Evolutionary conservation across 192 early-diverging fungal species (phyloP).

Genomic region (Backusella mclennaniae): DNA sequence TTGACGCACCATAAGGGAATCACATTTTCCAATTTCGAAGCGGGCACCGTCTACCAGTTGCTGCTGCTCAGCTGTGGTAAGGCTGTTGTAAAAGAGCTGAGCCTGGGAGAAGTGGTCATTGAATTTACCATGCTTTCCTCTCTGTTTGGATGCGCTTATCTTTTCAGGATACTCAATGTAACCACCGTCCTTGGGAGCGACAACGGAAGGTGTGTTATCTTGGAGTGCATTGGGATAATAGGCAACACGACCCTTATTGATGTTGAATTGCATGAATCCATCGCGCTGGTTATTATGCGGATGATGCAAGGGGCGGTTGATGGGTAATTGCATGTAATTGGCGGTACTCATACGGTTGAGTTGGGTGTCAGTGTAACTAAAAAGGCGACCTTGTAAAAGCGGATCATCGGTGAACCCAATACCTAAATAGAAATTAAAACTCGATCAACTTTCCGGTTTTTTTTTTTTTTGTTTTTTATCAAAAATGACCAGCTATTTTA

Average conservation of each 20-base stretch:
- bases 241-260: slow-evolving; percentile 29
- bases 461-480: too few species aligned
- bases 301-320: slow-evolving; percentile 39
- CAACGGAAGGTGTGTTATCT: slow-evolving; percentile 7
- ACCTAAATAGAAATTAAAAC: background rate
- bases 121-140: slow-evolving; percentile 17
- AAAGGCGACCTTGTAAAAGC: slow-evolving; percentile 49
- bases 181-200: slow-evolving; percentile 12
- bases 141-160: slow-evolving; percentile 10
- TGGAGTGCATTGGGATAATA: slow-evolving; percentile 28
- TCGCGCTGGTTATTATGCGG: slow-evolving; percentile 46
- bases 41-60: slow-evolving; percentile 34
- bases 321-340: slow-evolving; percentile 47
- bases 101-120: slow-evolving; percentile 29
- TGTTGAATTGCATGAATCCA: slow-evolving; percentile 28
- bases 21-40: slow-evolving; percentile 35
- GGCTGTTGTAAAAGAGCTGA: slow-evolving; percentile 39
- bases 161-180: slow-evolving; percentile 28
- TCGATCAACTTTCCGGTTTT: background rate
- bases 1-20: slow-evolving; percentile 14
- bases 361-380: slow-evolving; percentile 48
- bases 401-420: slow-evolving; percentile 43
- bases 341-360: slow-evolving; percentile 35
- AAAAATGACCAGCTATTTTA: background rate
- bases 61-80: slow-evolving; percentile 26